These are phyloP conservation scores for Rossbeevera mucosa DNA, from an alignment of 768 basidiomycete species.

Conservation along the genomic window DNA sequence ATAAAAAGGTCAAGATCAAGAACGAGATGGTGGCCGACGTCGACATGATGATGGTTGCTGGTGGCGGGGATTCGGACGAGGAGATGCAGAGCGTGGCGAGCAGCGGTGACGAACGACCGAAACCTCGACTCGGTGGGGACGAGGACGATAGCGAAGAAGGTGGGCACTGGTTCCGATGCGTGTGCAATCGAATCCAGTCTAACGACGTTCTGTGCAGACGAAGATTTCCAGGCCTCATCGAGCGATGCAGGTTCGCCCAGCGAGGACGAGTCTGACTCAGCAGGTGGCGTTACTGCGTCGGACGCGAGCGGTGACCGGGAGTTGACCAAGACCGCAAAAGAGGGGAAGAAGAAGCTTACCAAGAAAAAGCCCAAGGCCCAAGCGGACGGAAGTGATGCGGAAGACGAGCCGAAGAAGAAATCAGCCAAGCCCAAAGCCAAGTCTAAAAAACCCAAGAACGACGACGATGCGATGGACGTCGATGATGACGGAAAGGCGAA, in stretches of 20 bases:
- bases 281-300: slow-evolving; percentile 72
- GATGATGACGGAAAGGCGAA: slow-evolving; percentile 38
- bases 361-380: slow-evolving; percentile 43
- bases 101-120: slow-evolving; percentile 58
- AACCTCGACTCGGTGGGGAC: slow-evolving; percentile 43
- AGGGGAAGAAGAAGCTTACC: slow-evolving; percentile 34
- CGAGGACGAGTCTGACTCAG: slow-evolving; percentile 58
- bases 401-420: slow-evolving; percentile 48
- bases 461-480: slow-evolving; percentile 47
- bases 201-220: slow-evolving; percentile 43
- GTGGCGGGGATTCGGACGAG: slow-evolving; percentile 66
- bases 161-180: slow-evolving; percentile 24
- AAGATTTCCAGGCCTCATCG: slow-evolving; percentile 85
- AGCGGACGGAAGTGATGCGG: slow-evolving; percentile 40
- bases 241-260: slow-evolving; percentile 89
- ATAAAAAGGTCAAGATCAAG: slow-evolving; percentile 91
- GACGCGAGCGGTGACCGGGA: slow-evolving; percentile 80
- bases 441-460: slow-evolving; percentile 36
- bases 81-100: slow-evolving; percentile 81
- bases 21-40: slow-evolving; percentile 93
- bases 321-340: slow-evolving; percentile 39
- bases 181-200: neutral
- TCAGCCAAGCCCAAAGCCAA: slow-evolving; percentile 41
- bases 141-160: slow-evolving; percentile 79
- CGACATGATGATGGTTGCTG: slow-evolving; percentile 65